These are phyloP conservation scores for Eleusine coracana DNA, from an alignment of 176 grass and related monocot species.

Conservation along the genomic window DNA sequence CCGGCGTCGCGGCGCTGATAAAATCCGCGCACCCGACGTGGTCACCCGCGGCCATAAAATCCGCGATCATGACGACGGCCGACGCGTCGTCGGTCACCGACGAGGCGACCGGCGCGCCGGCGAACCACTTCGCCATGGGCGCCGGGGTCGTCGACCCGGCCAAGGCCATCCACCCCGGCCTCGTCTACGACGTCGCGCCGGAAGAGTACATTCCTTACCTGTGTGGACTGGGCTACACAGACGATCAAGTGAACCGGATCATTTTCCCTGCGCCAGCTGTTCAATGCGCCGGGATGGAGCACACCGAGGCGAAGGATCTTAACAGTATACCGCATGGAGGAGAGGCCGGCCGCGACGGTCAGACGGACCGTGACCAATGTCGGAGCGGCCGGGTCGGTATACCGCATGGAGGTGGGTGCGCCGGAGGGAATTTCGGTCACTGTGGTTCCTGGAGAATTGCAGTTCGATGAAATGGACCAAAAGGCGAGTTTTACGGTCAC, in stretches of 20 bases:
- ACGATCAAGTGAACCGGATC: constrained; percentile 47
- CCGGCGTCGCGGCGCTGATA: constrained; percentile 65
- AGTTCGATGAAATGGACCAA: constrained; percentile 35
- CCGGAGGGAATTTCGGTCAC: constrained; percentile 31
- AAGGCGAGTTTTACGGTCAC: constrained; percentile 40
- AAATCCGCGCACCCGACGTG: constrained; percentile 63
- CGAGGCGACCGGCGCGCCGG: constrained; percentile 2
- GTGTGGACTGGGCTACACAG: constrained; percentile 54
- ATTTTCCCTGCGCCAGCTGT: constrained; percentile 42
- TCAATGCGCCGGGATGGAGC: constrained; percentile 35
- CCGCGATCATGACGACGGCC: constrained; percentile 80
- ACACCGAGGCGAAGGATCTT: constrained; percentile 48
- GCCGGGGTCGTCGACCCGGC: constrained; percentile 58
- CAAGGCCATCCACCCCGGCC: constrained; percentile 54
- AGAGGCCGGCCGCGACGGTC: constrained; percentile 26
- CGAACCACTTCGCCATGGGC: constrained; percentile 50
- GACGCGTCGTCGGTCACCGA: constrained; percentile 45
- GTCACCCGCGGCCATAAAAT: constrained; percentile 86
- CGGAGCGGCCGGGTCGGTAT: constrained; percentile 43
- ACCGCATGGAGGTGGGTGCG: constrained; percentile 37
- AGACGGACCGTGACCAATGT: constrained; percentile 70
- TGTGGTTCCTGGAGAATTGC: constrained; percentile 36
- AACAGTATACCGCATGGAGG: constrained; percentile 37
- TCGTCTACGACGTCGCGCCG: constrained; percentile 63
- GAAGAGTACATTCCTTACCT: constrained; percentile 63